Base-by-base conservation (phyloP, 805 yeast species). In the Priceomyces carsonii region DNA sequence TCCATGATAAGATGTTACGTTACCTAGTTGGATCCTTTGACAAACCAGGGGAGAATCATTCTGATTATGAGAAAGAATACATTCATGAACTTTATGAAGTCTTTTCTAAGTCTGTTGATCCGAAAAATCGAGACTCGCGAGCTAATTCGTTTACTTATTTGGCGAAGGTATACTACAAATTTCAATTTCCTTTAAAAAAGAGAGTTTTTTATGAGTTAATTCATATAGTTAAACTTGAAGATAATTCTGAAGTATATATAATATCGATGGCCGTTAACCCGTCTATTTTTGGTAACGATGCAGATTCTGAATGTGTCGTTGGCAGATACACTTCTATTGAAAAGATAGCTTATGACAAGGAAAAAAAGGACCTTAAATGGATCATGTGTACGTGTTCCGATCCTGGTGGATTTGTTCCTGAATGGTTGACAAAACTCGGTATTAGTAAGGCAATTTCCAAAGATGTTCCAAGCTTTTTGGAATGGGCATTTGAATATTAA, bases 321-420 rank as follows among this genome's bases (percentile, higher is more conserved):
- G 73, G 60, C 1, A 51, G 44, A 20, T 68, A 66, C 44, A 46
- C 69, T 9, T 63, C 72, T 5, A 51, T 68, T 15, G 73, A 68
- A 38, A 44, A 48, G 28, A 40, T 66, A 3, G 36, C 47, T 6
- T 54, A 35, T 28, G 47, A 54, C 6, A 51, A 49, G 8, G 48
- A 45, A 8, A 26, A 40, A 8, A 38, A 32, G 21, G 31, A 42
- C 10, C 44, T 66, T 19, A 38, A 45, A 17, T 68, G 73, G 73
- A 39, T 44, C 13, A 66, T 68, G 72, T 55, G 63, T 27, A 66
- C 71, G 1, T 51, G 60, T 27, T 65, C 72, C 4, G 51, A 49
- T 10, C 66, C 73, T 2, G 63, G 63, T 19, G 73, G 73, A 1
- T 36, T 32, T n/a, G 55, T 68, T 7, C 73, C 73, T 2, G 39